Percentiles rank a stretch among this genome's conserved stretches.
Evolutionary conservation across 2,329 filamentous ascomycete species (phyloP).

Genomic region (Fusarium gaditjirri): DNA sequence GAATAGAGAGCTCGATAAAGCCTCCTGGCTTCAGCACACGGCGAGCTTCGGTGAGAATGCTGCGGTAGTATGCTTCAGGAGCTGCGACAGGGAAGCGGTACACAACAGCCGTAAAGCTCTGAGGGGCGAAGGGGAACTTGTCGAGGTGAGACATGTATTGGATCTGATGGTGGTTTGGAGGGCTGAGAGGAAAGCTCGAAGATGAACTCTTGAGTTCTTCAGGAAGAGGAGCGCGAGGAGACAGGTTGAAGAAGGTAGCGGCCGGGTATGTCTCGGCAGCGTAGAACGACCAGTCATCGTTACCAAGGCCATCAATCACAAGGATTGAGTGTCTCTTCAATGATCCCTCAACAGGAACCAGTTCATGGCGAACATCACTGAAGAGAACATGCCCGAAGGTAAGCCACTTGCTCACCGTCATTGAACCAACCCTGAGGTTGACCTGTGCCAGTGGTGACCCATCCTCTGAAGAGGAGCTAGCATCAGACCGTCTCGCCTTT

Average conservation of each 20-base stretch:
- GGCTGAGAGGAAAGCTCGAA: conserved; percentile 64
- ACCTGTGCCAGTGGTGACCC: conserved; percentile 75
- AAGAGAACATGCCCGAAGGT: conserved; percentile 87
- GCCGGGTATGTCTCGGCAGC: conserved; percentile 82
- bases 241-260: conserved; percentile 81
- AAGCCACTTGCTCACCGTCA: conserved; percentile 89
- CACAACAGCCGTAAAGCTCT: conserved; percentile 80
- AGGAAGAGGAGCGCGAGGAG: conserved; percentile 64
- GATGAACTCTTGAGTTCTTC: conserved; percentile 55
- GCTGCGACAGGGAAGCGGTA: conserved; percentile 80
- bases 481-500: conserved; percentile 55
- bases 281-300: conserved; percentile 89
- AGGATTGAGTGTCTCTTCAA: conserved; percentile 70
- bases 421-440: conserved; percentile 80
- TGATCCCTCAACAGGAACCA: conserved; percentile 57
- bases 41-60: conserved; percentile 78
- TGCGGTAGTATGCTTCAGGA: conserved; percentile 74
- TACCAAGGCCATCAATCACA: conserved; percentile 85
- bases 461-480: conserved; percentile 63
- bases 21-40: conserved; percentile 82
- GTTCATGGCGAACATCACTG: conserved; percentile 79
- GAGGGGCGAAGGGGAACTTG: conserved; percentile 78
- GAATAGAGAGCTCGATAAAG: conserved; percentile 80
- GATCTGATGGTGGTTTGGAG: conserved; percentile 80
- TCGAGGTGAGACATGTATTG: conserved; percentile 70